Base-by-base conservation (phyloP, 768 basidiomycete species). In the Lentinus brumalis region DNA sequence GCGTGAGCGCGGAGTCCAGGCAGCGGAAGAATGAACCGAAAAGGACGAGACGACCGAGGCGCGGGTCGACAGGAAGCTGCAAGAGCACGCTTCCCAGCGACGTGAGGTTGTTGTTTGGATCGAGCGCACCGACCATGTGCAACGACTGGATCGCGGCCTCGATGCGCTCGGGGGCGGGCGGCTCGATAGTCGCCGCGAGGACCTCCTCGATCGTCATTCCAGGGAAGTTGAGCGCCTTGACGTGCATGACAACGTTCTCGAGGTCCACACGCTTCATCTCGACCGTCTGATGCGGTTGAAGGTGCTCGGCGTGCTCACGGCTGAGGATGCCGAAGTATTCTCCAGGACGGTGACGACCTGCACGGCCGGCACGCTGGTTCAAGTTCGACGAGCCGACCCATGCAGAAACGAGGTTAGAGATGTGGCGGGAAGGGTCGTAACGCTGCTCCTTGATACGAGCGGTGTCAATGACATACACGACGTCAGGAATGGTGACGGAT, bases 211-310 rank as follows among this genome's bases (percentile, higher is more conserved):
- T 91, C 31, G 85, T 76, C 86, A 94, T 86, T 46, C 84, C 86
- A 6, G 92, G 91, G 71, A 97, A 89, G 71, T 93, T 87, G 39
- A 97, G 82, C 9, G 94, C 94, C 69, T 96, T 97, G 73, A 98
- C 85, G 71, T 95, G 95, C 95, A 98, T 98, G 15, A 96, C 93
- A 50, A 96, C 89, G 69, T 94, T 94, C 67, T 86, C 91, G 66
- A 96, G 72, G 73, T 95, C 94, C 12, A 89, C 85, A 38, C 94
- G 83, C 71, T 93, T 93, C 94, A 98, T 98, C 78, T 97, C 96
- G 40, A 97, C 96, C 1, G 87, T 87, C 72, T 95, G 94, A 70
- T 96, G 88, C 30, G 91, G 83, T 53, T 85, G 80, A 50, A 98
- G 79, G 11, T 77, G 74, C 15, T 77, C 76, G 3, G 87, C 83